A percentile compares a stretch with the other conserved stretches of the same genome.
Conservation (phyloP, 2,329 filamentous ascomycete genomes). For the Penicillium occitanis region DNA sequence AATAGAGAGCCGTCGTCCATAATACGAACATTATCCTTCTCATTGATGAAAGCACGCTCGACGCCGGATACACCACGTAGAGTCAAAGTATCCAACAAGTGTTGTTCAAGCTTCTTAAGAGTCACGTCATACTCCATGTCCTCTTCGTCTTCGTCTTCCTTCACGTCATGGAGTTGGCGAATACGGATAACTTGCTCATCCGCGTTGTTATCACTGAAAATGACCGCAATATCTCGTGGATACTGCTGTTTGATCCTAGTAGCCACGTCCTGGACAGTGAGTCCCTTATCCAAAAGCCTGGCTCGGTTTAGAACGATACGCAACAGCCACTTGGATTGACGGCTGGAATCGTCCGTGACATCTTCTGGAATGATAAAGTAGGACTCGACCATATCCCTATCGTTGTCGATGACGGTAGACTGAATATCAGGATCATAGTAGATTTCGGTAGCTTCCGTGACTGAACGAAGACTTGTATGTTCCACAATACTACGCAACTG, state of each 20-base stretch:
- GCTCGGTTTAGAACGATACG: slow-evolving; percentile 91
- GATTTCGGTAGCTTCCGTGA: slow-evolving; percentile 89
- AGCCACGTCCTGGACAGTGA: slow-evolving; percentile 89
- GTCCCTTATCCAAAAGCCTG: slow-evolving; percentile 86
- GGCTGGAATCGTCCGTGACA: slow-evolving; percentile 60
- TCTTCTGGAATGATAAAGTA: slow-evolving; percentile 95
- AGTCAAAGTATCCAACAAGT: slow-evolving; percentile 86
- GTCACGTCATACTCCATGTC: slow-evolving; percentile 84
- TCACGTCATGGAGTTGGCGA: slow-evolving; percentile 69
- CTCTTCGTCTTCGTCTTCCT: slow-evolving; percentile 71
- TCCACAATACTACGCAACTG: slow-evolving; percentile 84
- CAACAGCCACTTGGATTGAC: slow-evolving; percentile 90
- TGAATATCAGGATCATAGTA: slow-evolving; percentile 95
- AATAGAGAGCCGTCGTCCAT: slow-evolving; percentile 70
- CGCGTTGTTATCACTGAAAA: slow-evolving; percentile 97
- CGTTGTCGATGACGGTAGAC: slow-evolving; percentile 79
- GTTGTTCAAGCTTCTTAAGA: slow-evolving; percentile 85
- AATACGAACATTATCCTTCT: slow-evolving; percentile 68
- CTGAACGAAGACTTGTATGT: slow-evolving; percentile 87
- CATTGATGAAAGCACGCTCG: slow-evolving; percentile 89
- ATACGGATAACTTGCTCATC: slow-evolving; percentile 93
- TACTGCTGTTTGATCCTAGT: slow-evolving; percentile 87
- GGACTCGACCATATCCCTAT: slow-evolving; percentile 91
- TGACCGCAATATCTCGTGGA: slow-evolving; percentile 78
- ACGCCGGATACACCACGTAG: slow-evolving; percentile 88